Conservation (phyloP, 129 eudicot genomes). For the Flaveria linearis region DNA sequence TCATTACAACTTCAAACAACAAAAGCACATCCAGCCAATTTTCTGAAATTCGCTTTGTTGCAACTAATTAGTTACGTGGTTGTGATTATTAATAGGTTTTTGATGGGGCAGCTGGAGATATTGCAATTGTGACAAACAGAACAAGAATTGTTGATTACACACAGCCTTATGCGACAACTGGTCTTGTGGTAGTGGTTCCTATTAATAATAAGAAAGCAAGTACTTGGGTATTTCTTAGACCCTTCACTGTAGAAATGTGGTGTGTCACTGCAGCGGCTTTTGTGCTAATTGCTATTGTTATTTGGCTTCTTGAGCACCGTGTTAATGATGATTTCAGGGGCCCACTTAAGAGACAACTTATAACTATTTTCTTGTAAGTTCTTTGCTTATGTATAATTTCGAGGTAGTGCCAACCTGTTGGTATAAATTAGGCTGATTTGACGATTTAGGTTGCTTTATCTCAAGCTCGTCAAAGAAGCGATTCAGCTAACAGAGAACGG, state of each 20-base stretch:
- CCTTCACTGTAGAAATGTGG: conserved; percentile 70
- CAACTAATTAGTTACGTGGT: not conserved
- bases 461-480: not conserved
- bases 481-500: not conserved
- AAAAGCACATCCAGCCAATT: not conserved
- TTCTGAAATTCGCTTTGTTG: not conserved
- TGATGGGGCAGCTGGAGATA: conserved; percentile 90
- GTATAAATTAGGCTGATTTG: not conserved
- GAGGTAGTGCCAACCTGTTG: not conserved
- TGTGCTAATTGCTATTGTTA: conserved; percentile 57
- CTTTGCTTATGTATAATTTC: not conserved
- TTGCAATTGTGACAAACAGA: conserved; percentile 73
- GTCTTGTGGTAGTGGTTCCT: conserved; percentile 79
- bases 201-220: conserved; percentile 43
- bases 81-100: conserved; percentile 44
- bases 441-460: not conserved
- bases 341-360: conserved; percentile 61
- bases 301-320: conserved; percentile 85
- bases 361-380: conserved; percentile 62
- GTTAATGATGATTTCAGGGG: conserved; percentile 83
- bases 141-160: conserved; percentile 76
- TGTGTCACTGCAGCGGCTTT: conserved; percentile 56
- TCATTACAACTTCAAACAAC: not conserved
- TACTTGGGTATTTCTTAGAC: conserved; percentile 72
- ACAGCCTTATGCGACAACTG: conserved; percentile 72